Conservation (phyloP, 441 rosid species). For the Daphne laureola region DNA sequence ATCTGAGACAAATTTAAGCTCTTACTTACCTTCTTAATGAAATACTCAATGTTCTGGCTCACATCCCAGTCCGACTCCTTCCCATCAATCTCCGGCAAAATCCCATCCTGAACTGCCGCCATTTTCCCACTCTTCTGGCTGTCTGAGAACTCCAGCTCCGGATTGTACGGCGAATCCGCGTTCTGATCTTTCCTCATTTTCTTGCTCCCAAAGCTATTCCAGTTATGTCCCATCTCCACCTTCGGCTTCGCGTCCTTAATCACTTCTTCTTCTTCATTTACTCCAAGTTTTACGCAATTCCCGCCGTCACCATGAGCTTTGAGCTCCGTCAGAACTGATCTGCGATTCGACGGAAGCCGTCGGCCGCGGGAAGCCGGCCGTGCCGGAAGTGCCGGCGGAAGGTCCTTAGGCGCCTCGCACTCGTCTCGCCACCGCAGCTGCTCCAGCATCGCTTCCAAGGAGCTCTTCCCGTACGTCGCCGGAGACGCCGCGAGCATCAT, state of each 20-base stretch:
- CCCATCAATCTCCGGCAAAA: constrained; percentile 15
- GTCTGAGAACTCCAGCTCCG: constrained; percentile 10
- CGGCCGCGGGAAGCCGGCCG: constrained; percentile 86
- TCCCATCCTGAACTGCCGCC: constrained; percentile 42
- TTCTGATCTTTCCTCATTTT: constrained; percentile 46
- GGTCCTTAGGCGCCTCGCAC: constrained; percentile 59
- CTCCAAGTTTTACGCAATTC: constrained; percentile 8
- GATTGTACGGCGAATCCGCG: constrained; percentile 55
- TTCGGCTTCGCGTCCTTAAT: constrained; percentile 70
- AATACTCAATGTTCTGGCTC: constrained; percentile 64
- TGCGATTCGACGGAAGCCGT: constrained; percentile 69
- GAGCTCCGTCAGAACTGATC: constrained; percentile 60
- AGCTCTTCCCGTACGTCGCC: constrained; percentile 48
- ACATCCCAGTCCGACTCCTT: constrained; percentile 44
- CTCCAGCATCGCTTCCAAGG: constrained; percentile 93
- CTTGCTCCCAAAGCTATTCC: constrained; percentile 79
- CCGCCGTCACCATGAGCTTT: constrained; percentile 24
- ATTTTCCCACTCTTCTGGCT: constrained; percentile 16
- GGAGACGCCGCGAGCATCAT: constrained; percentile 64
- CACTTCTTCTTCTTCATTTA: constrained; percentile 21
- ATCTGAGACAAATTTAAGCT: not conserved
- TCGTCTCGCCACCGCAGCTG: constrained; percentile 70
- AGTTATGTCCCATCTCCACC: constrained; percentile 41
- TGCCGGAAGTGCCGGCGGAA: constrained; percentile 87
- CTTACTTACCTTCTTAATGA: constrained; percentile 64